Evolutionary conservation across 257 asterid species (phyloP).

Genomic region (Hygrophila difformis): DNA sequence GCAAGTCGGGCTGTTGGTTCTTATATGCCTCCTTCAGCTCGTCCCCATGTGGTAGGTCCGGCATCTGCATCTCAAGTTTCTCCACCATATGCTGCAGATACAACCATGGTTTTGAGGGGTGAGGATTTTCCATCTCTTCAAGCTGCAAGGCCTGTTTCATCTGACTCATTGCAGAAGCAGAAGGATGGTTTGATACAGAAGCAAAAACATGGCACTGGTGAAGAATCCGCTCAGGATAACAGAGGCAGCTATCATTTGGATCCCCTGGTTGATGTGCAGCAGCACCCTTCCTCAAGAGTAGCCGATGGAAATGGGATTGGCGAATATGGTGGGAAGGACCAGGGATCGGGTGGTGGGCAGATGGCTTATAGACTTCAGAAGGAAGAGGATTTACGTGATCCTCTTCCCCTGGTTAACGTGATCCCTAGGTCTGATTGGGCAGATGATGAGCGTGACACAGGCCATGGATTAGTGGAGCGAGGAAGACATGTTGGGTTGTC

Average conservation of each 20-base stretch:
- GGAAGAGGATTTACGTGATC: conserved; percentile 56
- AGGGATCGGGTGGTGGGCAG: conserved; percentile 28
- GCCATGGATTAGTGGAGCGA: conserved; percentile 60
- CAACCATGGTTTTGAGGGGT: conserved; percentile 76
- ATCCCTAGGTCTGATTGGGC: conserved; percentile 97
- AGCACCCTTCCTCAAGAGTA: conserved; percentile 31
- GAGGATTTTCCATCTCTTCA: conserved; percentile 98
- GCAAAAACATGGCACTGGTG: conserved; percentile 42
- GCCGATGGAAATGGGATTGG: conserved; percentile 26
- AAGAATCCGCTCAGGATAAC: conserved; percentile 38
- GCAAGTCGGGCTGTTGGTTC: conserved; percentile 36
- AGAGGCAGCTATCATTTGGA: conserved; percentile 37
- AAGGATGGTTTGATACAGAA: conserved; percentile 56
- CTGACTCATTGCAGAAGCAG: conserved; percentile 58
- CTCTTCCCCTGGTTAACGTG: conserved; percentile 68
- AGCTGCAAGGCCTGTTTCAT: conserved; percentile 69
- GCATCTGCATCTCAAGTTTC: conserved; percentile 33
- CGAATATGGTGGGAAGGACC: conserved; percentile 37
- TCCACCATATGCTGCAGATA: conserved; percentile 36
- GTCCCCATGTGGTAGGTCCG: conserved; percentile 30
- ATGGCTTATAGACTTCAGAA: conserved; percentile 29
- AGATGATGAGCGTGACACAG: conserved; percentile 97
- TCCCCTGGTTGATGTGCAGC: conserved; percentile 35
- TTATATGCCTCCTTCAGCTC: conserved; percentile 78
- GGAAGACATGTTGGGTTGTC: conserved; percentile 50